Evolutionary conservation across 192 early-diverging fungal genomes (phyloP).

Genomic region (Linnemannia schmuckeri): DNA sequence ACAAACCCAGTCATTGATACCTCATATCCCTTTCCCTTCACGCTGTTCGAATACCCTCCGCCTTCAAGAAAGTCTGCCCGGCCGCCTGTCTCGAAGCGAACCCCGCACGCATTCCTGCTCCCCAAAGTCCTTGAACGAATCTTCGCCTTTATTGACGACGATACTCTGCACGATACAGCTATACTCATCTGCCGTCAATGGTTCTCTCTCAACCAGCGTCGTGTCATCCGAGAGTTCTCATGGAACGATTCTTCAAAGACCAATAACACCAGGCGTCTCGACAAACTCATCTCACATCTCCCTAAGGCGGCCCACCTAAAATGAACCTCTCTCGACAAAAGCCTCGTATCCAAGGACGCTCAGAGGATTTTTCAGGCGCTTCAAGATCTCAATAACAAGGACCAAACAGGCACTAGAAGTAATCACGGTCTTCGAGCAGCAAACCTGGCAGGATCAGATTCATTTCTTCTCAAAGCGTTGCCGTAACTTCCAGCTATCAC

Average conservation of each 20-base stretch:
- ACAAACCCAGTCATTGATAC: no score
- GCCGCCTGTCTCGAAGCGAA: neutral
- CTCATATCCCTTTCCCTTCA: neutral
- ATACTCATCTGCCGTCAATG: neutral
- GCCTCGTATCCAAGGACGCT: neutral
- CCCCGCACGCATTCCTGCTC: neutral
- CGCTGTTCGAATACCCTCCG: neutral
- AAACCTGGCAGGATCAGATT: neutral
- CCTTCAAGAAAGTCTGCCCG: neutral
- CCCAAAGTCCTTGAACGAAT: neutral
- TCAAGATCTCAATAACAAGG: neutral
- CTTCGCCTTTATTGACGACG: neutral
- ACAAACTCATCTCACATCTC: neutral
- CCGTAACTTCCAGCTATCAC: neutral
- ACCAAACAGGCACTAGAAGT: neutral
- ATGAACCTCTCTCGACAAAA: neutral
- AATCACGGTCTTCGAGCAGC: neutral
- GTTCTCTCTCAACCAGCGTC: neutral
- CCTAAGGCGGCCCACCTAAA: neutral
- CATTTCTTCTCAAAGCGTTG: neutral
- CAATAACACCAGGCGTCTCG: neutral
- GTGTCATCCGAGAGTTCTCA: neutral
- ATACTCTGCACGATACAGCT: neutral
- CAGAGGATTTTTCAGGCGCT: neutral
- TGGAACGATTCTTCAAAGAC: neutral